Percentiles rank a stretch among this genome's conserved stretches.
phyloP scores from a whole-genome alignment of 2,329 filamentous ascomycete species.

The Fusarium clavum region DNA sequence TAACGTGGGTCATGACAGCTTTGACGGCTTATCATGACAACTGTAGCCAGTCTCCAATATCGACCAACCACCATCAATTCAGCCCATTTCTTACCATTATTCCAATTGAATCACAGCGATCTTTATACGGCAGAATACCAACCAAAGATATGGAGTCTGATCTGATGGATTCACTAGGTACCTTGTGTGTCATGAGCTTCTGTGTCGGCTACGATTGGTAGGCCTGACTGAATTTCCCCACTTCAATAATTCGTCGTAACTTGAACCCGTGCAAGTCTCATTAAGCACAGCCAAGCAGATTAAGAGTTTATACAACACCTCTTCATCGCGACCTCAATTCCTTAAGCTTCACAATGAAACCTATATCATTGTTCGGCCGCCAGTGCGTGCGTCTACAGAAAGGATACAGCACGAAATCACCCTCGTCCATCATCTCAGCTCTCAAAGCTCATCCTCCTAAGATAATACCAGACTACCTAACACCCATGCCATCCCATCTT shows the following conservation, averaged over 20 bases:
- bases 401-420: slow-evolving; percentile 17
- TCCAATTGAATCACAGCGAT: background rate
- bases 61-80: no score
- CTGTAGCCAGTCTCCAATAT: background rate
- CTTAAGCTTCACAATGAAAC: background rate
- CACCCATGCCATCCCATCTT: slow-evolving; percentile 72
- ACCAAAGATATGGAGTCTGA: background rate
- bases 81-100: background rate
- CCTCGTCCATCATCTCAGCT: slow-evolving; percentile 23
- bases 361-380: slow-evolving; percentile 5
- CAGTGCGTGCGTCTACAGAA: slow-evolving; percentile 10
- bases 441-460: slow-evolving; percentile 49
- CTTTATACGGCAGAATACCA: background rate
- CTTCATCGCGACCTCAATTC: background rate
- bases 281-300: background rate
- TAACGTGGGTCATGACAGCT: background rate
- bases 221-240: background rate
- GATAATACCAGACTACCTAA: slow-evolving; percentile 59
- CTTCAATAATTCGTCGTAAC: background rate
- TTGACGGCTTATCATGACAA: background rate
- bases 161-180: background rate
- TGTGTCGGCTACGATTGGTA: background rate
- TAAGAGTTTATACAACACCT: background rate
- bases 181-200: background rate
- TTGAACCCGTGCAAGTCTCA: background rate